Conservation (phyloP, 129 eudicot species). For the Dittrichia graveolens region DNA sequence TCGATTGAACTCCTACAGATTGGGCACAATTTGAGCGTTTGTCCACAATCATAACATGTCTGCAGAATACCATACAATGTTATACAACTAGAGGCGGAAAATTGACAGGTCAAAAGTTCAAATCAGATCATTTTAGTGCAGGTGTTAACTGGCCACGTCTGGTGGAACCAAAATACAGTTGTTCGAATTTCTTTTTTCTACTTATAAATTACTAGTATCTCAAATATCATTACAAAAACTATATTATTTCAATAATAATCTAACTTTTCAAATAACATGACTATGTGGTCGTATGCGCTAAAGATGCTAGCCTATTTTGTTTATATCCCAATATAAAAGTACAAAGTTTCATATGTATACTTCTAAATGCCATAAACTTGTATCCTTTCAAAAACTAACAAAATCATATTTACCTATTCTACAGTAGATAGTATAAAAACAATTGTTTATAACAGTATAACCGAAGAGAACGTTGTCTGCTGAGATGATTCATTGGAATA, state of each 20-base stretch:
- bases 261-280: background rate
- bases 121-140: background rate
- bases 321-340: too few species aligned
- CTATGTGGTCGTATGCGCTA: background rate
- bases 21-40: constrained; percentile 71
- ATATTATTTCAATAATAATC: background rate
- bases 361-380: too few species aligned
- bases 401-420: too few species aligned
- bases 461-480: too few species aligned
- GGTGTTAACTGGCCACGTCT: background rate
- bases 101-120: background rate
- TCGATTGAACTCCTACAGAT: constrained; percentile 73
- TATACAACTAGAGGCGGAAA: background rate
- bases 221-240: background rate
- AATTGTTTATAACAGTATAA: too few species aligned
- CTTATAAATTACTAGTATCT: background rate
- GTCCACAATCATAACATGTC: constrained; percentile 94
- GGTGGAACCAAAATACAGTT: background rate
- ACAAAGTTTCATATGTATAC: too few species aligned
- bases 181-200: background rate
- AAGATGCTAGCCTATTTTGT: background rate
- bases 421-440: too few species aligned
- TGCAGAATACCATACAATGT: constrained; percentile 32
- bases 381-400: too few species aligned
- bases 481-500: too few species aligned